Base-by-base conservation (phyloP, 2,329 filamentous ascomycete species). In the Xylariaceae sp. region DNA sequence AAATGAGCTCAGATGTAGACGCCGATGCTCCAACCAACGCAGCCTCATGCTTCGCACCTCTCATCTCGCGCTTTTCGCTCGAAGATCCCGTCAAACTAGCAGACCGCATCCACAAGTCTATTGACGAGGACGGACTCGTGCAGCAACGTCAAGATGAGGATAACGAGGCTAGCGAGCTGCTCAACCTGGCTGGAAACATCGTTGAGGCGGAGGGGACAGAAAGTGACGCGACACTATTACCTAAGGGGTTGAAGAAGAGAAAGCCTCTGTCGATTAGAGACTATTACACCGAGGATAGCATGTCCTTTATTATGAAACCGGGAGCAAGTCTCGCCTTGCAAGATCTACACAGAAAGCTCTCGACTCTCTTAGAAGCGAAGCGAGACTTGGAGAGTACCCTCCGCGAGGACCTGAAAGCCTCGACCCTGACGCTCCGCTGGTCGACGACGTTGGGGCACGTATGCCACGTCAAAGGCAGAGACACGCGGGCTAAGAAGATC, bases 71-170 rank as follows among this genome's bases (percentile, higher is more conserved):
- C 5, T 82, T 94, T 43, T 77, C 82, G 51, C 76, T 96, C 26
- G 76, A 80, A 9, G 81, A 83, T 2, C 88, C 91, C 0, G 73
- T 76, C 8, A 77, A 80, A 42, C 80, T 97, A 3, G 88, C 91
- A 2, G 72, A 76, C 27, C 80, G 80, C 27, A 96, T 99, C 55
- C 74, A 80, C 48, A 76, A 80, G 2, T 86, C 92, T 3, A 95
- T 99, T 55, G 94, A 99, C 65, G 94, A 97, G 72, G 91, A 96
- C 59, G 89, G 91, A 0, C 75, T 97, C n/a, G 78, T 85, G 12
- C 84, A 89, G 61, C 86, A 89, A 64, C 91, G 96, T 64, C 81
- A 86, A 37, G 79, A 86, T 1, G 85, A 94, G 62, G 85, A 92
- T 57, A 83, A 80, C 50, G 84, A 89, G 59, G 84, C 85, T 0